These are phyloP conservation scores for Epichloe sylvatica DNA, from an alignment of 2,329 filamentous ascomycete species.

Conservation along the genomic window DNA sequence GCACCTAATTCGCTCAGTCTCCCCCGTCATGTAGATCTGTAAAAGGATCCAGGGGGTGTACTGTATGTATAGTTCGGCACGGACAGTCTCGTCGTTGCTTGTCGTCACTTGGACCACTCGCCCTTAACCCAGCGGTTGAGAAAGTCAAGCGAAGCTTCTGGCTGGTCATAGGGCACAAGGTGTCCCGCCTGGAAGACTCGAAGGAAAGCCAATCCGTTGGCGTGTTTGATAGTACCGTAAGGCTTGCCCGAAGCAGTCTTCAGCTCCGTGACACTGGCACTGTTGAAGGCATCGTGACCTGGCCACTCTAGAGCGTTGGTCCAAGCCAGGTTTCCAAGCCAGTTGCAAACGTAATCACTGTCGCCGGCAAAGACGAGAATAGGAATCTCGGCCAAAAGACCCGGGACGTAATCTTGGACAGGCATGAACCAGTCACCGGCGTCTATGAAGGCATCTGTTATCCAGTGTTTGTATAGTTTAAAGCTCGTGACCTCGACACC, in stretches of 20 bases:
- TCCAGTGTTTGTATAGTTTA: constrained; percentile 90
- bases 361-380: constrained; percentile 89
- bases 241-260: constrained; percentile 39
- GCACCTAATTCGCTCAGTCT: too few relatives aligned
- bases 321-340: constrained; percentile 97
- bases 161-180: constrained; percentile 97
- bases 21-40: too few relatives aligned
- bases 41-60: too few relatives aligned
- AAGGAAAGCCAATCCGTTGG: constrained; percentile 95
- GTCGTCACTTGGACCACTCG: constrained; percentile 46
- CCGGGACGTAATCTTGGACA: constrained; percentile 78
- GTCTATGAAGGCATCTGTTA: constrained; percentile 80
- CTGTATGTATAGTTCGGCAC: neutral
- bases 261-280: constrained; percentile 56
- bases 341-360: constrained; percentile 89
- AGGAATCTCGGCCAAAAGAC: constrained; percentile 77
- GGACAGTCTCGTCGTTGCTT: neutral
- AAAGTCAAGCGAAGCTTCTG: constrained; percentile 77
- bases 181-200: constrained; percentile 80
- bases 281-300: constrained; percentile 68
- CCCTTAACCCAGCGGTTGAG: constrained; percentile 87
- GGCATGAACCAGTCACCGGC: constrained; percentile 98
- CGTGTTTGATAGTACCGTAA: constrained; percentile 70
- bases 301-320: constrained; percentile 85
- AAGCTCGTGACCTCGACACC: constrained; percentile 81